These are phyloP conservation scores for Calamus simplicifolius DNA, from an alignment of 176 grass and related monocot species.

Conservation along the genomic window DNA sequence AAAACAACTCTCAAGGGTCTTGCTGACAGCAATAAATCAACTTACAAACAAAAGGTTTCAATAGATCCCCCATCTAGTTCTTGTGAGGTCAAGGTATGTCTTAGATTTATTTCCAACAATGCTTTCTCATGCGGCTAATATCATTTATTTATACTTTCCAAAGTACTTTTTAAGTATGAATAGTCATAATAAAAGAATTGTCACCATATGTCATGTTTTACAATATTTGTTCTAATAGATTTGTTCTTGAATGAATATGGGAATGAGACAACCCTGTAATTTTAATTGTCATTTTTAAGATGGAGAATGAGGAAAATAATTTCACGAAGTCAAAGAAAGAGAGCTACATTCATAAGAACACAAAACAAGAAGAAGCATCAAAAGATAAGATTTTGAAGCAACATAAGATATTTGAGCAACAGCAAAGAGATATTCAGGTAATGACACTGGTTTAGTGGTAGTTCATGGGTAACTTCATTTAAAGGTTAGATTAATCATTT, in stretches of 20 bases:
- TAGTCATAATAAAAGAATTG: too few relatives aligned
- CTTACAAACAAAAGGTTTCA: conserved; percentile 74
- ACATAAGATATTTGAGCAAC: conserved; percentile 57
- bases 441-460: too few relatives aligned
- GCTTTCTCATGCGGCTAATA: too few relatives aligned
- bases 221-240: too few relatives aligned
- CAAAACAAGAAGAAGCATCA: conserved; percentile 39
- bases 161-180: too few relatives aligned
- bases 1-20: conserved; percentile 62
- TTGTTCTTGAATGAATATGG: too few relatives aligned
- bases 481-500: neutral
- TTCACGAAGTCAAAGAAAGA: conserved; percentile 46
- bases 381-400: conserved; percentile 62
- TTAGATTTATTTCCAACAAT: too few relatives aligned
- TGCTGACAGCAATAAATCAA: conserved; percentile 57
- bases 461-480: too few relatives aligned
- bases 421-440: conserved; percentile 80
- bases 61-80: conserved; percentile 32
- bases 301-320: conserved; percentile 34
- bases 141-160: too few relatives aligned
- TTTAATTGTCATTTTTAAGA: conserved; percentile 35
- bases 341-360: neutral
- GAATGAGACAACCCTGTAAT: neutral
- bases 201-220: too few relatives aligned
- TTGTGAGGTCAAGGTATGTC: conserved; percentile 59